Base-by-base conservation (phyloP, 2,329 filamentous ascomycete genomes). In the Drechslerella coelobrocha region DNA sequence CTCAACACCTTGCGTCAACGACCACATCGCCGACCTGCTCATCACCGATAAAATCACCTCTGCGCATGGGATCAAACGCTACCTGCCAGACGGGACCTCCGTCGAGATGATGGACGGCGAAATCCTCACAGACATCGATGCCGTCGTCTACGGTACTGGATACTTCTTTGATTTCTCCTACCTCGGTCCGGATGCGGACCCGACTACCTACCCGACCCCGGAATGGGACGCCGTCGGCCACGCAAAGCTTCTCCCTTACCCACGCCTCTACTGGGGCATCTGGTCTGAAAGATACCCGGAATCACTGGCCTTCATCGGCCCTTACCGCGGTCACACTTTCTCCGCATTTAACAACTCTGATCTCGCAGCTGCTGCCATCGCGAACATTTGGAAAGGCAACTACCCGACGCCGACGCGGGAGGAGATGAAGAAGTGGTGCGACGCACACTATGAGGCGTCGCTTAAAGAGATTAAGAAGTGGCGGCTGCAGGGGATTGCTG, bases 81-180 rank as follows among this genome's bases (percentile, higher is more conserved):
- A 78, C 61, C 71, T 66, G 1, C 76, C 76, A 2, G 68, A 75
- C 2, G 61, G 62, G 5, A 63, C 39, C 6, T 73, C 68, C 2
- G 66, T 79, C 9, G 75, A 78, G 54, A 72, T 79, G 9, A 68
- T 73, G 8, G 76, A 78, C 59, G 78, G 78, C 0, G 75, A 74
- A 3, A 62, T 75, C 8, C 71, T 79, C 14, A 47, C 39, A 17
- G 74, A 77, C 27, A 74, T 79, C 26, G 77, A 79, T 59, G 75
- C 75, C 9, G 76, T 80, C 26, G 76, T 79, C 43, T 79, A 74
- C 61, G 78, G 78, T 61, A 80, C 78, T 7, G 78, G 78, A 45
- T 79, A 79, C 71, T 60, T 73, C n/a, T 69, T 73, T 39, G 73
- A 76, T 63, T 77, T 71, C 50, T 72, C 74, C 27, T 57, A 78